phyloP scores from a whole-genome alignment of 768 basidiomycete genomes.

The Mycena vitilis region DNA sequence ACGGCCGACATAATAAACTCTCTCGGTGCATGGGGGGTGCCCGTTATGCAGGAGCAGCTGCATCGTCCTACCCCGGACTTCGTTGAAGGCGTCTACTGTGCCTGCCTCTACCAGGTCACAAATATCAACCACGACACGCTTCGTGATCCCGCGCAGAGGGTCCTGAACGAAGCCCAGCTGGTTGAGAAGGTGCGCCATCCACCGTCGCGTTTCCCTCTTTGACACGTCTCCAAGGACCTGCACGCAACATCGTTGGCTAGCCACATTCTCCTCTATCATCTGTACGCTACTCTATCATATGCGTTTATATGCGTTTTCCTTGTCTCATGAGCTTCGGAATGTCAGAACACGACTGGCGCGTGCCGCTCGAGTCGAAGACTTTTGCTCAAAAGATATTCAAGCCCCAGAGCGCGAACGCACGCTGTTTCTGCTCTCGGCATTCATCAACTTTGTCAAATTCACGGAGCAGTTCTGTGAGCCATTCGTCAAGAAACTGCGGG shows the following conservation, averaged over 20 bases:
- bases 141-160: conserved; percentile 66
- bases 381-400: conserved; percentile 79
- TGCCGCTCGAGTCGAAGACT: conserved; percentile 81
- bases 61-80: conserved; percentile 75
- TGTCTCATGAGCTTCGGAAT: not conserved
- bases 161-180: conserved; percentile 61
- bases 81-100: conserved; percentile 74
- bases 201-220: not conserved
- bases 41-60: conserved; percentile 76
- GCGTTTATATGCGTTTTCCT: not conserved
- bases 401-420: conserved; percentile 83
- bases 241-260: conserved; percentile 68
- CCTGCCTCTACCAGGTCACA: conserved; percentile 80
- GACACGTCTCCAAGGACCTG: conserved; percentile 63
- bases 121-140: conserved; percentile 69
- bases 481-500: conserved; percentile 71
- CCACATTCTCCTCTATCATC: conserved; percentile 76
- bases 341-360: conserved; percentile 74
- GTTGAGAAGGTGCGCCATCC: conserved; percentile 62
- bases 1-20: conserved; percentile 72
- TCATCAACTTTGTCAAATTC: conserved; percentile 95
- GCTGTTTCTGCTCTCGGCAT: conserved; percentile 80
- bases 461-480: conserved; percentile 75
- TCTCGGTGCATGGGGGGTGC: conserved; percentile 76
- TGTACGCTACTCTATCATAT: conserved; percentile 55